Evolutionary conservation across 2,329 filamentous ascomycete species (phyloP), one percentile per base, ranked within the genome.

Genomic region (Fusarium stilboides): DNA sequence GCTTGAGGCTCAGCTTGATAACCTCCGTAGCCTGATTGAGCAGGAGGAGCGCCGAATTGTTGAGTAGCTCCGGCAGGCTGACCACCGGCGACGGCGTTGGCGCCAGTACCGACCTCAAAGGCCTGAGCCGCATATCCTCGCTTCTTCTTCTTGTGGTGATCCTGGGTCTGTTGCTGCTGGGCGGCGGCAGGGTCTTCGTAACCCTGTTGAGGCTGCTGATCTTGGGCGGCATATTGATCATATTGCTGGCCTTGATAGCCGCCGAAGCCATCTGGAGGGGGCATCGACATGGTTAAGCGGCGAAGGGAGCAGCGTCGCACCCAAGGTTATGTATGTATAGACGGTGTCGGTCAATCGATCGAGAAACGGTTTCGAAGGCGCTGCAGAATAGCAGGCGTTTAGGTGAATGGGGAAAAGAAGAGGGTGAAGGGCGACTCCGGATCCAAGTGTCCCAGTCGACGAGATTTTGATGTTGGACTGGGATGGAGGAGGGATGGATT

Each of bases 61-160:
- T 82, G 83, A 33, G 79, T 31, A 44, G 63, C 78, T 22, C 74
- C 78, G 33, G 72, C 80, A 34, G 76, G 56, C 72, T 83, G 83
- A 58, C 86, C 88, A 36, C 84, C 88, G 54, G 78, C 79, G 57
- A 79, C 82, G 56, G 92, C 90, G 86, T 98, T 98, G 77, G 92
- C 93, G 75, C 95, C 96, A 51, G 88, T 87, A 51, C 92, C 94
- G 75, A 98, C 96, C 62, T 97, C 95, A 80, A 97, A 99, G 45
- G 95, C 95, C 80, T 97, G 92, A 59, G 93, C 93, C 56, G 96
- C 96, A 84, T 98, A 98, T 59, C 92, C 91, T 85, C 94, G 89
- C 88, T 97, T 97, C 89, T 97, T 98, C 85, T 94, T 94, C 80
- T 88, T 90, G 68, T 84, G 83, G 43, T 85, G 84, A 31, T 80